A percentile compares a stretch with the other conserved stretches of the same genome.
phyloP scores from a whole-genome alignment of 306 rosid genomes.

The Quillaja saponaria region DNA sequence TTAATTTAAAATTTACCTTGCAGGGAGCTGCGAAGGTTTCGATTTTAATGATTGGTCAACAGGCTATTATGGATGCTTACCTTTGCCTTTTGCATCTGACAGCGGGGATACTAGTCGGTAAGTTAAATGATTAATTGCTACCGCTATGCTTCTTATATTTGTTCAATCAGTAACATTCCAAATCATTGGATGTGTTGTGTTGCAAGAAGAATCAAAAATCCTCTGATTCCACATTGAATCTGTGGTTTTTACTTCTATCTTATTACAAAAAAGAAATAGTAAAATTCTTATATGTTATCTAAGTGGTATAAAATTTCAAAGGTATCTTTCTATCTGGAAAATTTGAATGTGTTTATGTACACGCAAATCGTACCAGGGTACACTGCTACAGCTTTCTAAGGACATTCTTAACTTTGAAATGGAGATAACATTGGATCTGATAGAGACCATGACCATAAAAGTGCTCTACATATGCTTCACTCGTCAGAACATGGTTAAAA shows the following conservation, averaged over 20 bases:
- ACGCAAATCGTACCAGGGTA: neutral
- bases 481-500: too few species aligned
- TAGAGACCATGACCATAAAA: neutral
- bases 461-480: neutral
- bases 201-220: too few species aligned
- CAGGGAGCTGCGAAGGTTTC: conserved; percentile 99
- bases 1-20: conserved; percentile 28
- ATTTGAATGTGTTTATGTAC: neutral
- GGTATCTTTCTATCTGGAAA: neutral
- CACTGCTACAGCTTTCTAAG: neutral
- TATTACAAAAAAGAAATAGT: too few species aligned
- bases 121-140: conserved; percentile 22
- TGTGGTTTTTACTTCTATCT: too few species aligned
- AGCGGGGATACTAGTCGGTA: conserved; percentile 97
- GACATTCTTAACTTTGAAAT: neutral
- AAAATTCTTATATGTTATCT: too few species aligned
- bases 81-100: conserved; percentile 95
- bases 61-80: conserved; percentile 98
- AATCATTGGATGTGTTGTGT: too few species aligned
- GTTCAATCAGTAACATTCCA: too few species aligned
- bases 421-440: neutral
- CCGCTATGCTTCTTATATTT: conserved; percentile 3
- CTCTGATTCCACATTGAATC: too few species aligned
- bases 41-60: conserved; percentile 91
- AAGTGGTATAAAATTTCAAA: conserved; percentile 1